phyloP scores from a whole-genome alignment of 139 green algal genomes.

The Mesotaenium endlicherianum region DNA sequence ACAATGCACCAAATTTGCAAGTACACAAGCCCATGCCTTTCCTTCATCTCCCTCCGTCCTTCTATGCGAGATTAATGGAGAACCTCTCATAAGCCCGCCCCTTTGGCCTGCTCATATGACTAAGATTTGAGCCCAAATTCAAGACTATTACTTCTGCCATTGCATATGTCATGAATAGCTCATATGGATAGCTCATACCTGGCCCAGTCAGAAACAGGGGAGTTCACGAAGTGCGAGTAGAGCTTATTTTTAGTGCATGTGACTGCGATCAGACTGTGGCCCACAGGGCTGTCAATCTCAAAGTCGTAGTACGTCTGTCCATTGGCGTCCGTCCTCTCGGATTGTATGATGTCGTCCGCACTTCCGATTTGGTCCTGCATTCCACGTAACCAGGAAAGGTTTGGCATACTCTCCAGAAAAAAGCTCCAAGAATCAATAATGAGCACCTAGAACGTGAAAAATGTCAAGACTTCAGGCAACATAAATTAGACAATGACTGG shows the following conservation, averaged over 20 bases:
- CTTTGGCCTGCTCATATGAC: not conserved
- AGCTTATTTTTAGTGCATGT: conserved; percentile 45
- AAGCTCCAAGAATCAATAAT: too few species aligned
- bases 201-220: not conserved
- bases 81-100: not conserved
- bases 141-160: too few species aligned
- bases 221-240: conserved; percentile 46
- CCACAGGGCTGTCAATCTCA: conserved; percentile 44
- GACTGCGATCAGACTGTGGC: conserved; percentile 47
- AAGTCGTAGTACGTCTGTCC: conserved; percentile 53
- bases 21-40: not conserved
- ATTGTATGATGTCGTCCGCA: conserved; percentile 16
- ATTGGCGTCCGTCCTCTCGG: conserved; percentile 20
- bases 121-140: not conserved
- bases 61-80: too few species aligned
- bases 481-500: too few species aligned
- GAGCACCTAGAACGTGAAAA: too few species aligned
- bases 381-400: too few species aligned
- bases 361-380: conserved; percentile 26
- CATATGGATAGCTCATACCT: too few species aligned
- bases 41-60: not conserved
- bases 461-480: too few species aligned
- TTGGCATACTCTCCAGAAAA: too few species aligned
- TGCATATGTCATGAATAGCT: too few species aligned
- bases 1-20: not conserved